Conservation (phyloP, 495 filamentous ascomycete genomes). For the Talaromyces wortmannii region DNA sequence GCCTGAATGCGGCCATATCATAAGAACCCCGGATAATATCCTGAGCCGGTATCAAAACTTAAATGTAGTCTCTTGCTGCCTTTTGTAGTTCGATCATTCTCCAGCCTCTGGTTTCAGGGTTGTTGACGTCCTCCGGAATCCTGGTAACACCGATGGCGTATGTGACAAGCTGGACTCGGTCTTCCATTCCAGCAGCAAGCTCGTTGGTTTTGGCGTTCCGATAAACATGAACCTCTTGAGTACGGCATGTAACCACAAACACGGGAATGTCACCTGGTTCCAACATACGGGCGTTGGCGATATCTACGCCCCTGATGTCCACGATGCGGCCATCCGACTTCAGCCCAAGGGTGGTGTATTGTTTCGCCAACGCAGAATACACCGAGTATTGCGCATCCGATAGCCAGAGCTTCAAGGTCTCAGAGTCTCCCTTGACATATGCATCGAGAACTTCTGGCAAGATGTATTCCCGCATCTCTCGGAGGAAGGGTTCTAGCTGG, state of each 20-base stretch:
- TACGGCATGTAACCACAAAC: constrained; percentile 91
- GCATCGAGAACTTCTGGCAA: constrained; percentile 95
- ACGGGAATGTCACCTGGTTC: constrained; percentile 97
- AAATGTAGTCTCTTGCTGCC: constrained; percentile 92
- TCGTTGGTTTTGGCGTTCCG: constrained; percentile 80
- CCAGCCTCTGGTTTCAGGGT: constrained; percentile 95
- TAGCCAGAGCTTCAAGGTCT: constrained; percentile 89
- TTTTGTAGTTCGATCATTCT: constrained; percentile 97
- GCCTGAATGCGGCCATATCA: neutral
- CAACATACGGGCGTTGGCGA: constrained; percentile 79
- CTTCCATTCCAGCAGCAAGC: constrained; percentile 96
- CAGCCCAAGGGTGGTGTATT: constrained; percentile 87
- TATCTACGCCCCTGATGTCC: constrained; percentile 90
- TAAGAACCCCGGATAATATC: neutral
- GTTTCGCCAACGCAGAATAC: constrained; percentile 87
- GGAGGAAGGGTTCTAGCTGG: constrained; percentile 87
- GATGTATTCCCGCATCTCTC: constrained; percentile 95
- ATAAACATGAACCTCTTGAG: constrained; percentile 98
- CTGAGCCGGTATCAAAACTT: constrained; percentile 16
- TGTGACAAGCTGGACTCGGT: constrained; percentile 94
- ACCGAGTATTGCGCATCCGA: constrained; percentile 91
- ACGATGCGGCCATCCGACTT: constrained; percentile 92
- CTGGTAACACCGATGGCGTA: constrained; percentile 95
- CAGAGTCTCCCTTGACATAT: constrained; percentile 91
- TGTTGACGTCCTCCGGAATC: constrained; percentile 89